phyloP scores from a whole-genome alignment of 495 filamentous ascomycete species.

The Aspergillus conjunctus region DNA sequence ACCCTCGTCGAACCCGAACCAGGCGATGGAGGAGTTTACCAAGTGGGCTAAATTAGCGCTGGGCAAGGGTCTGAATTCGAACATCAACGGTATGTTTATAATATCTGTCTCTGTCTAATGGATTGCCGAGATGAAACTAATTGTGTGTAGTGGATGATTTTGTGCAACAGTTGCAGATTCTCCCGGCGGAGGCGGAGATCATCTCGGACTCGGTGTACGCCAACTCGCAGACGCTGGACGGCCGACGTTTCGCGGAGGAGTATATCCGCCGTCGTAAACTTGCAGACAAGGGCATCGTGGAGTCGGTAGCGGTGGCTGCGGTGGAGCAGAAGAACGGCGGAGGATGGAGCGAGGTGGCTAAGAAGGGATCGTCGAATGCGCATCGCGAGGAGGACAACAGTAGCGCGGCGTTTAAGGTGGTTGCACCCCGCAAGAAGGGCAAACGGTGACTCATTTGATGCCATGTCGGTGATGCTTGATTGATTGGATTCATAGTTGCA shows the following conservation, averaged over 20 bases:
- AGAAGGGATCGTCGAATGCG: constrained; percentile 68
- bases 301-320: constrained; percentile 50
- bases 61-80: constrained; percentile 58
- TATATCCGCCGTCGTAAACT: constrained; percentile 90
- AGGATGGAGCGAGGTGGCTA: constrained; percentile 97
- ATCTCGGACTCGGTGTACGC: constrained; percentile 88
- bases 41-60: constrained; percentile 86
- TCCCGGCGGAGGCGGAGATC: constrained; percentile 75
- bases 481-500: neutral
- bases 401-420: constrained; percentile 78
- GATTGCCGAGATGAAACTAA: constrained; percentile 3
- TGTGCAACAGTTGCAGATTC: constrained; percentile 67
- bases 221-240: constrained; percentile 82
- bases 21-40: constrained; percentile 81
- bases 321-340: constrained; percentile 52
- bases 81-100: constrained; percentile 58
- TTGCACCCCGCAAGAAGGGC: constrained; percentile 90
- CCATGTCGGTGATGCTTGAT: neutral
- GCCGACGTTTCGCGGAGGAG: constrained; percentile 89
- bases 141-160: constrained; percentile 72
- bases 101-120: neutral
- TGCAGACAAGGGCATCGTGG: constrained; percentile 83
- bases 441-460: constrained; percentile 55
- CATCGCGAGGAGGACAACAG: constrained; percentile 54
- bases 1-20: constrained; percentile 51